Evolutionary conservation across 176 grass and related monocot genomes (phyloP).

Genomic region (Alloteropsis semialata): DNA sequence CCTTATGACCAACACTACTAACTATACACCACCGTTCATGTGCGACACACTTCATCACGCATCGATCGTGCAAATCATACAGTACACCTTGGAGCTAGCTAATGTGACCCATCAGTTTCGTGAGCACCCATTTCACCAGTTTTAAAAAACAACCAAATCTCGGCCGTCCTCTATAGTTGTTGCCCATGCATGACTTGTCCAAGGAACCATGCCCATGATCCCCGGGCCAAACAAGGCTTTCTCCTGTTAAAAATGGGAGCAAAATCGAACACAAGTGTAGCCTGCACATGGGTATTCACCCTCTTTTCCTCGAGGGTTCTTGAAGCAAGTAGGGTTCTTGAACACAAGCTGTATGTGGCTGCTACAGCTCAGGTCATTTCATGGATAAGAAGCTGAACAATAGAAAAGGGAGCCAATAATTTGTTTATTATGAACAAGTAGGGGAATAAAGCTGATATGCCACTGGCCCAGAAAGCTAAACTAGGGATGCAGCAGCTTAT

Average conservation of each 20-base stretch:
- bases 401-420: neutral
- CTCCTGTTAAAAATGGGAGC: neutral
- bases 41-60: neutral
- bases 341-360: no score
- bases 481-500: neutral
- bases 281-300: neutral
- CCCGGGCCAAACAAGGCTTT: neutral
- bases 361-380: neutral
- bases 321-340: no score
- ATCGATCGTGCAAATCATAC: neutral
- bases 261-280: neutral
- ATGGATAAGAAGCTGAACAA: neutral
- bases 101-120: neutral
- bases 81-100: neutral
- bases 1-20: neutral
- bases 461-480: neutral
- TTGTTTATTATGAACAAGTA: neutral
- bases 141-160: neutral
- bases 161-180: neutral
- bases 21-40: neutral
- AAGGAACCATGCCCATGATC: neutral
- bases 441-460: slow-evolving; percentile 1
- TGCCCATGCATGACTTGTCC: neutral
- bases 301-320: neutral
- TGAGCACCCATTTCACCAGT: neutral